These are phyloP conservation scores for Mentha longifolia DNA, from an alignment of 257 asterid genomes.

Conservation along the genomic window DNA sequence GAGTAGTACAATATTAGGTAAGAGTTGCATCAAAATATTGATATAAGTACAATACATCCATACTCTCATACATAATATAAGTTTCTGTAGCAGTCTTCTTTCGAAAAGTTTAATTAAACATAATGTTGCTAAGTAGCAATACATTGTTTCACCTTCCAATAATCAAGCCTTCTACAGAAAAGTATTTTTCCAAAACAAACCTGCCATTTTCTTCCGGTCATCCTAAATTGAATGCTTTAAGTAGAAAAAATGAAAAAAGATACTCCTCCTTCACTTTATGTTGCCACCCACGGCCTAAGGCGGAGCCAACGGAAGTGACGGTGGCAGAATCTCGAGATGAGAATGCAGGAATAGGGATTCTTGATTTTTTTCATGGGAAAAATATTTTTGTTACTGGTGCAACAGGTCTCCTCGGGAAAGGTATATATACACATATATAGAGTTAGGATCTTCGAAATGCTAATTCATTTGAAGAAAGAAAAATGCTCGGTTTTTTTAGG, in stretches of 20 bases:
- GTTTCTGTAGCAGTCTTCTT: too few species aligned
- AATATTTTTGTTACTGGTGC: slow-evolving; percentile 59
- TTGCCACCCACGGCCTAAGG: neutral
- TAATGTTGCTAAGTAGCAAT: neutral
- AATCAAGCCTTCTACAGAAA: neutral
- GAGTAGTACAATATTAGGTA: too few species aligned
- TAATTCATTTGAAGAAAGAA: too few species aligned
- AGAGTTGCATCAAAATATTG: too few species aligned
- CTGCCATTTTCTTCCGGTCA: neutral
- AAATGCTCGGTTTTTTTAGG: too few species aligned
- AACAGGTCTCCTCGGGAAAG: slow-evolving; percentile 66
- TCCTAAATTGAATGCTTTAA: neutral
- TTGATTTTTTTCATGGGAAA: slow-evolving; percentile 48
- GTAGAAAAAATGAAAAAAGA: neutral
- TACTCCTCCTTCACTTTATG: neutral
- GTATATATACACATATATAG: slow-evolving; percentile 22
- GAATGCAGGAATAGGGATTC: slow-evolving; percentile 54
- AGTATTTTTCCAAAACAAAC: neutral
- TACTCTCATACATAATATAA: too few species aligned
- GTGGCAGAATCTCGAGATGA: neutral
- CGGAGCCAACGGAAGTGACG: neutral
- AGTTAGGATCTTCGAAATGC: too few species aligned
- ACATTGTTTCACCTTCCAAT: neutral
- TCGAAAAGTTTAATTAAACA: too few species aligned
- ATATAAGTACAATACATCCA: too few species aligned